Conservation (phyloP, 768 basidiomycete species). For the Phylloporus sp. region DNA sequence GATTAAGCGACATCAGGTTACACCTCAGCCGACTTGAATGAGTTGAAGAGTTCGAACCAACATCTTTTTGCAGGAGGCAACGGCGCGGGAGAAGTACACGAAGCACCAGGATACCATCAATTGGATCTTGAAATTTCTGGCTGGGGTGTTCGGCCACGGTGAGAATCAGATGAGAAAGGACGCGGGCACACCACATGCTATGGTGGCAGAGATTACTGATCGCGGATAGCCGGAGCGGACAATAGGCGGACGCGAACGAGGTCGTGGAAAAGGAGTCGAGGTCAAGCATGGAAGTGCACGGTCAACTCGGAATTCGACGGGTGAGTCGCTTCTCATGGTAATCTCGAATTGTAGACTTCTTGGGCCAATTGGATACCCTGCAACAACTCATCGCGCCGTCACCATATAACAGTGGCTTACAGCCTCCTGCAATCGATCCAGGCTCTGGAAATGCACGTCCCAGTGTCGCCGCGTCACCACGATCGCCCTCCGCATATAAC, state of each 20-base stretch:
- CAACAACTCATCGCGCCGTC: conserved; percentile 28
- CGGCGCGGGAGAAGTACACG: conserved; percentile 73
- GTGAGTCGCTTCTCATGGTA: conserved; percentile 7
- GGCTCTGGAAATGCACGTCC: not conserved
- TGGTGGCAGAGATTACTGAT: conserved; percentile 67
- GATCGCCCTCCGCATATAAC: conserved; percentile 19
- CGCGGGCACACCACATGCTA: conserved; percentile 35
- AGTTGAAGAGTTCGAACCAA: conserved; percentile 83
- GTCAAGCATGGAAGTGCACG: conserved; percentile 25
- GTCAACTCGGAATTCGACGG: conserved; percentile 12
- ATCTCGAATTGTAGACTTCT: conserved; percentile 30
- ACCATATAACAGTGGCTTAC: too few relatives aligned
- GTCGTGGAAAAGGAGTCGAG: conserved; percentile 39
- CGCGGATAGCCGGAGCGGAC: conserved; percentile 40
- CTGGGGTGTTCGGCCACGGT: conserved; percentile 76
- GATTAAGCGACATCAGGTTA: conserved; percentile 87
- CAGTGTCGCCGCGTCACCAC: conserved; percentile 10
- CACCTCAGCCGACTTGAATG: conserved; percentile 85
- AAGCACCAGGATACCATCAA: conserved; percentile 97
- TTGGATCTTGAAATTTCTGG: conserved; percentile 89
- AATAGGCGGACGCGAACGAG: conserved; percentile 35
- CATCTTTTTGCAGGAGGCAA: conserved; percentile 90
- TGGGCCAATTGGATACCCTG: conserved; percentile 42
- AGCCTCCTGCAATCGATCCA: conserved; percentile 1
- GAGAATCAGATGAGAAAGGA: conserved; percentile 36